Evolutionary conservation across 768 basidiomycete species (phyloP).

Genomic region (Hygrocybe punicea): DNA sequence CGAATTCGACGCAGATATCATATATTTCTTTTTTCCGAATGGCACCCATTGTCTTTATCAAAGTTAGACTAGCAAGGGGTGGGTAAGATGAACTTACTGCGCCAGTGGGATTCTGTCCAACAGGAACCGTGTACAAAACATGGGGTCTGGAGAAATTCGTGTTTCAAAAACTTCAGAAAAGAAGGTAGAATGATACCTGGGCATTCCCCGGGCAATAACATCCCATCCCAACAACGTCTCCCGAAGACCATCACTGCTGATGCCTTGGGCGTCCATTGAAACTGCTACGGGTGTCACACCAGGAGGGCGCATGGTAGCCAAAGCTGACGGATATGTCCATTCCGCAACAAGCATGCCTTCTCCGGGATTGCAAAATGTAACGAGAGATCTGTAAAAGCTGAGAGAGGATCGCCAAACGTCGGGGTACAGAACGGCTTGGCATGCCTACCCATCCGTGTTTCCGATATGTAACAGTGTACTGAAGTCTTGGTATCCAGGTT

Average conservation of each 20-base stretch:
- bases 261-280: conserved; percentile 66
- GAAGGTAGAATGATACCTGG: conserved; percentile 41
- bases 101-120: conserved; percentile 86
- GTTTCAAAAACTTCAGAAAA: not conserved
- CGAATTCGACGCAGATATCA: conserved; percentile 77
- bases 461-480: conserved; percentile 56
- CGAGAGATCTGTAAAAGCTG: conserved; percentile 50
- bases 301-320: conserved; percentile 36
- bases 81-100: conserved; percentile 41
- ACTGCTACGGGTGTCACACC: conserved; percentile 52
- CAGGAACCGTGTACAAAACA: conserved; percentile 70
- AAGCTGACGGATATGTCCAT: conserved; percentile 70
- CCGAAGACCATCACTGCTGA: conserved; percentile 60
- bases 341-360: conserved; percentile 59
- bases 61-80: not conserved
- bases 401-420: not conserved
- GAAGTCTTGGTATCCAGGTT: conserved; percentile 61
- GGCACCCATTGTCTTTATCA: conserved; percentile 52
- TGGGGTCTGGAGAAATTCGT: conserved; percentile 47
- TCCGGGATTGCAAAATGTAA: conserved; percentile 64
- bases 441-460: conserved; percentile 58
- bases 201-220: conserved; percentile 49
- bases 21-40: conserved; percentile 76
- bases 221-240: conserved; percentile 66
- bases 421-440: conserved; percentile 13